These are phyloP conservation scores for Aechmea fasciata DNA, from an alignment of 176 grass and related monocot genomes.

Conservation along the genomic window DNA sequence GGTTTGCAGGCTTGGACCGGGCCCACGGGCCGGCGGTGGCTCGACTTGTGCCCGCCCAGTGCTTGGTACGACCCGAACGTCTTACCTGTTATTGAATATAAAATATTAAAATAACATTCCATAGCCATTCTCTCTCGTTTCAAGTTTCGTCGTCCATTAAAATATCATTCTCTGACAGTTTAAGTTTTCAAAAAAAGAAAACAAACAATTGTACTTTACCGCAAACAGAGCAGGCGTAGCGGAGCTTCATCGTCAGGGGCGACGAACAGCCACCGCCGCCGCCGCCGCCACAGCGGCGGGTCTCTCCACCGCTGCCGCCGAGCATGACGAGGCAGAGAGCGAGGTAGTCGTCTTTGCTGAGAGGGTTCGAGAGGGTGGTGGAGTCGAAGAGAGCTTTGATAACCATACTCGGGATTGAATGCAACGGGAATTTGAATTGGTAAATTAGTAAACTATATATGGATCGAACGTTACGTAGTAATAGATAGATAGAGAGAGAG, in stretches of 20 bases:
- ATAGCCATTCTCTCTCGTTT: no score
- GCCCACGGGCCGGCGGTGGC: constrained; percentile 40
- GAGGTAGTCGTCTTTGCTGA: constrained; percentile 47
- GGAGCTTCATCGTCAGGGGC: constrained; percentile 8
- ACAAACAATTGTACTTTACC: neutral
- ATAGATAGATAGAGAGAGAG: neutral
- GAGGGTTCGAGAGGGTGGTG: neutral
- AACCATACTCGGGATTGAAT: neutral
- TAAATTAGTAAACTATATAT: neutral
- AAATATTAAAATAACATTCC: no score
- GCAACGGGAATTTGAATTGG: no score
- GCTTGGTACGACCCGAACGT: constrained; percentile 67
- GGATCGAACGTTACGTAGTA: neutral
- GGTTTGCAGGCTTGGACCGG: neutral
- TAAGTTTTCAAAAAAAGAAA: no score
- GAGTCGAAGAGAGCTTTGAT: constrained; percentile 16
- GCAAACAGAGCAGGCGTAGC: constrained; percentile 61
- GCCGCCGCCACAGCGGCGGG: neutral
- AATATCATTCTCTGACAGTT: no score
- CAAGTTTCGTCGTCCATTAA: no score
- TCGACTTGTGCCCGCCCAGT: constrained; percentile 78
- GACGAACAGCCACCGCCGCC: neutral
- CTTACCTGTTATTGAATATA: constrained; percentile 13
- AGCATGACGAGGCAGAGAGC: constrained; percentile 61
- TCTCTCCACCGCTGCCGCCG: neutral